phyloP scores from a whole-genome alignment of 1,284 basidiomycete species.

The Sporisorium reilianum region DNA sequence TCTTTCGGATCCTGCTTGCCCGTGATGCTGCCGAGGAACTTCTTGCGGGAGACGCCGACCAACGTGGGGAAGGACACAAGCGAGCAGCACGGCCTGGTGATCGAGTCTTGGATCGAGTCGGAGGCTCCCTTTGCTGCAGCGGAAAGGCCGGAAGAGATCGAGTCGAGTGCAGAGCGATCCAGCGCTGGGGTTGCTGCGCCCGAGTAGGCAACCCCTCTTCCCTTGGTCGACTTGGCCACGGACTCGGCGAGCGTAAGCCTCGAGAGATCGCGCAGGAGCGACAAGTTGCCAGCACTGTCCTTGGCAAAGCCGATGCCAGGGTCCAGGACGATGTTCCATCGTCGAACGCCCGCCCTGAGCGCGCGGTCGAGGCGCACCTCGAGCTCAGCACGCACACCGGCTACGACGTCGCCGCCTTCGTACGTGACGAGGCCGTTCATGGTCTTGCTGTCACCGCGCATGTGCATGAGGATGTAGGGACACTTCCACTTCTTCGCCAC shows the following conservation, averaged over 20 bases:
- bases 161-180: conserved; percentile 18
- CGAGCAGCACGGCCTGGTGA: conserved; percentile 46
- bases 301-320: conserved; percentile 98
- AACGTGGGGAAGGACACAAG: conserved; percentile 60
- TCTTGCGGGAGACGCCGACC: conserved; percentile 63
- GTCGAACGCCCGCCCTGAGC: conserved; percentile 81
- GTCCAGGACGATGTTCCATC: conserved; percentile 92
- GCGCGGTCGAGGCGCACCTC: conserved; percentile 78
- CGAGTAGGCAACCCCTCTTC: conserved; percentile 23
- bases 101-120: conserved; percentile 25
- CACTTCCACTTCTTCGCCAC: conserved; percentile 72
- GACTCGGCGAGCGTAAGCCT: conserved; percentile 29
- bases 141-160: conserved; percentile 13
- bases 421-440: conserved; percentile 73
- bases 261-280: conserved; percentile 70
- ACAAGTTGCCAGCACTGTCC: conserved; percentile 80
- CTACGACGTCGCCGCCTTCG: conserved; percentile 78
- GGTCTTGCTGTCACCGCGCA: conserved; percentile 78
- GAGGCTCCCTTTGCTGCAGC: conserved; percentile 1
- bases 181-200: conserved; percentile 33
- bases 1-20: conserved; percentile 75
- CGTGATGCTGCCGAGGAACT: conserved; percentile 62
- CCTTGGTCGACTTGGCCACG: conserved; percentile 38
- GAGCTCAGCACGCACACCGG: conserved; percentile 81
- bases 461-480: conserved; percentile 91